Evolutionary conservation across 805 yeast species (phyloP), one percentile per base, ranked within the genome.

Genomic region (Yarrowia bubula): DNA sequence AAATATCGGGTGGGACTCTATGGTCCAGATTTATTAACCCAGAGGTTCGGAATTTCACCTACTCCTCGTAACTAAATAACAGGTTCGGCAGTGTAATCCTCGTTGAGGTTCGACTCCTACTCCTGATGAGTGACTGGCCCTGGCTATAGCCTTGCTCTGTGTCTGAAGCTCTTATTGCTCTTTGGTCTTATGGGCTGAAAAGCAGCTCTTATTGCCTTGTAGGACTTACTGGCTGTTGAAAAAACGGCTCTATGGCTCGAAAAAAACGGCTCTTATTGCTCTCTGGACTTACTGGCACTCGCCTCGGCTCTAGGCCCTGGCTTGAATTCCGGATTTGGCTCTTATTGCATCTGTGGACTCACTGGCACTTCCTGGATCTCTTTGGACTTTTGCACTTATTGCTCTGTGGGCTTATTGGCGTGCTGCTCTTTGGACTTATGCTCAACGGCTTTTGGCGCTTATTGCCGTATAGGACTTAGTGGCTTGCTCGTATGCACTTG

Each of bases 11-110:
- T 33, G 41, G 32, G 17, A 18, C 39, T 18, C 51, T 46, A 4
- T 32, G 51, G 51, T 46, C 51, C 51, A 46, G 51, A 46, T 44
- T 44, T 44, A 44, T 46, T 46, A 31, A 46, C 51, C 51, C 51
- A 22, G 51, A 46, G 51, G 51, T 46, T 46, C 51, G 51, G 38
- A 31, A 31, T 46, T 46, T 46, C 51, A 46, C 51, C 51, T 46
- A 46, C 51, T 46, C 51, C 51, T 46, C 51, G n/a, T n/a, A 44
- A 46, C 51, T 46, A 46, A 8, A n/a, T 46, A 44, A 44, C 46
- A 42, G 51, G 51, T 46, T 46, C 51, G 51, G 51, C 51, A 46
- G 51, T 14, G 15, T 31, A 35, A n/a, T 46, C 51, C 51, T 46
- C 51, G 14, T 10, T 9, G 51, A 46, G 51, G 51, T 46, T 46